Evolutionary conservation across 129 eudicot genomes (phyloP), one percentile per base, ranked within the genome.

Genomic region (Heracleum sosnowskyi): DNA sequence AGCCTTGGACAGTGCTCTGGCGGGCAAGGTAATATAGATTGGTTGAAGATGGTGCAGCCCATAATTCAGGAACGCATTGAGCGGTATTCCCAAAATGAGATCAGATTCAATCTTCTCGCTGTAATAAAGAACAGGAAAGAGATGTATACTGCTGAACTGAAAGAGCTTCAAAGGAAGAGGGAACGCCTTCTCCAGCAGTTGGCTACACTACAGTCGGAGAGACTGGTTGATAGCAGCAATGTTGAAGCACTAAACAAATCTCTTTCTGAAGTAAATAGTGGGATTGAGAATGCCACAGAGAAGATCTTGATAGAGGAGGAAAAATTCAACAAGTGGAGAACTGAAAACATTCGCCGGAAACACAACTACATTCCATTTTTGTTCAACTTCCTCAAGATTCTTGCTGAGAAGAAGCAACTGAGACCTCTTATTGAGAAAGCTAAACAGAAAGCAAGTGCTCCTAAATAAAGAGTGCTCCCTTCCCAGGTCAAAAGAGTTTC

Each of bases 361-460:
- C 97, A 96, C 76, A 96, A 96, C 75, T 96, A 90, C 57, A 96
- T 96, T 64, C 99, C 99, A 11, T 96, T 96, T 79, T 77, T 96
- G 89, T 96, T 96, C 86, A 90, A 96, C 88, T 92, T 96, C 79
- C 84, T 96, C 83, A 96, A 96, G 88, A 78, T 96, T 73, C 95
- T 96, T 40, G 99, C 99, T 1, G 99, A 96, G 81, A 96, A 96
- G 96, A 96, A 96, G 88, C 99, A 96, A 88, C 72, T 96, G 90
- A 92, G 97, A 81, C 97, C 99, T 24, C 87, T 96, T 66, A 89
- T 96, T 17, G 97, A 96, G 46, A 96, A 96, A 85, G 99, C 97
- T 33, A 90, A 92, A 62, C 92, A 92, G 92, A 96, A 92, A 75
- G 74, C 96, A 16, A 77, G 83, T 84, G 86, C 79, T 84, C 85